Evolutionary conservation across 2,329 filamentous ascomycete species (phyloP).

Genomic region (Chaetothyriales sp.): DNA sequence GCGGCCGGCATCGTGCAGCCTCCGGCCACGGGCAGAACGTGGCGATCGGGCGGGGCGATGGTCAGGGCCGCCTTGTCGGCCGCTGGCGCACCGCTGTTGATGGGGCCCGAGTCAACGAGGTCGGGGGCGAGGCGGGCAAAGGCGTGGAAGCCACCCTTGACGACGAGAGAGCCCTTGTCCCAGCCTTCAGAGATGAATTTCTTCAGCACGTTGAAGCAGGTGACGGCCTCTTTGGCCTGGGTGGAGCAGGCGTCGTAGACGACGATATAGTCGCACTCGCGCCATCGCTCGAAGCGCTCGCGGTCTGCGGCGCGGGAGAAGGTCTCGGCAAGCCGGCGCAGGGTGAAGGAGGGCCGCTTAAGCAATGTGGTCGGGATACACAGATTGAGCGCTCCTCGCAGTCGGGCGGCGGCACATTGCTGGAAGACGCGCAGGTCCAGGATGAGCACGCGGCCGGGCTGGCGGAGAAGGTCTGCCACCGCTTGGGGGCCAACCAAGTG

Average conservation of each 20-base stretch:
- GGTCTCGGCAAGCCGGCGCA: slow-evolving; percentile 74
- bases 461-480: slow-evolving; percentile 44
- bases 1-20: slow-evolving; percentile 67
- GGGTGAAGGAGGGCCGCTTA: slow-evolving; percentile 79
- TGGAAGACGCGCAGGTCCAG: slow-evolving; percentile 79
- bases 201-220: slow-evolving; percentile 75
- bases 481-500: slow-evolving; percentile 41
- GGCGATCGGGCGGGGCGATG: slow-evolving; percentile 38
- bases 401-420: slow-evolving; percentile 61
- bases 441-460: slow-evolving; percentile 47
- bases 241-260: slow-evolving; percentile 73
- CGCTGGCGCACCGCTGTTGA: slow-evolving; percentile 21
- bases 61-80: slow-evolving; percentile 38
- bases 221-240: slow-evolving; percentile 65
- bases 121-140: slow-evolving; percentile 56
- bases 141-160: slow-evolving; percentile 67
- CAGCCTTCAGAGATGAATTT: slow-evolving; percentile 85
- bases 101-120: slow-evolving; percentile 43
- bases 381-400: slow-evolving; percentile 71
- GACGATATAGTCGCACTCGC: slow-evolving; percentile 58
- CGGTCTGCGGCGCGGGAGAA: slow-evolving; percentile 62
- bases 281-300: slow-evolving; percentile 64
- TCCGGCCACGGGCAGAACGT: slow-evolving; percentile 66
- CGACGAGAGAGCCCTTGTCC: slow-evolving; percentile 56
- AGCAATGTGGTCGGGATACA: slow-evolving; percentile 91